phyloP scores from a whole-genome alignment of 176 grass and related monocot species.

The Triticum aestivum region IWGSC_CS_RefSeq_v2.1 NC_057799.1:198543540-198544039 shows the following conservation, averaged over 20 bases:
- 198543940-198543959: conserved; percentile 25
- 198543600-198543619: too few relatives aligned
- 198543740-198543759: neutral
- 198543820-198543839: conserved; percentile 10
- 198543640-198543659: too few relatives aligned
- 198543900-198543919: conserved; percentile 27
- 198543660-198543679: neutral
- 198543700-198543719: too few relatives aligned
- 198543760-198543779: neutral
- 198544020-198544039: too few relatives aligned
- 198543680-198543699: too few relatives aligned
- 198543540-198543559: too few relatives aligned
- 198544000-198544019: conserved; percentile 4
- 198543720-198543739: neutral
- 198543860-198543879: conserved; percentile 30
- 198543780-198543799: conserved; percentile 3
- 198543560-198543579: too few relatives aligned
- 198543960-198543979: conserved; percentile 3
- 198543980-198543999: neutral
- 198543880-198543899: conserved; percentile 25
- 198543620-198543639: too few relatives aligned
- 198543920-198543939: conserved; percentile 47
- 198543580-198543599: too few relatives aligned
- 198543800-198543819: neutral
- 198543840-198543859: neutral